Conservation (phyloP, 176 grass and related monocot genomes). For the Triticum aestivum region DNA sequence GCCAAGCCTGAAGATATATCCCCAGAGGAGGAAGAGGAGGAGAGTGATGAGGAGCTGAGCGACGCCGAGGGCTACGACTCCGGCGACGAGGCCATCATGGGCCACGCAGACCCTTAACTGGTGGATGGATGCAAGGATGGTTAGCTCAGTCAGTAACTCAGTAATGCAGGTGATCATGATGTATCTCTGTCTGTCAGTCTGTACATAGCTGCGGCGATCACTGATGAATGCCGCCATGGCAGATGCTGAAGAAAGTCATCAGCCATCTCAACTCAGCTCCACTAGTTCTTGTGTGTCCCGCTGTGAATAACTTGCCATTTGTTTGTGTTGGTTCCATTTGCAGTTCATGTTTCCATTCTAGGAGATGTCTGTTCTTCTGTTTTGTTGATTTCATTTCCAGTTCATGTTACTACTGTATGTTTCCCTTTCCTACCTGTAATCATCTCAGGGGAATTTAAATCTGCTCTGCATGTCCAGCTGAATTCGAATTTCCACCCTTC, state of each 20-base stretch:
- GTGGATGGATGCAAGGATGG: background rate
- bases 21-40: slow-evolving; percentile 24
- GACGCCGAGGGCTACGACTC: slow-evolving; percentile 39
- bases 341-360: background rate
- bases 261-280: background rate
- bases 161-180: background rate
- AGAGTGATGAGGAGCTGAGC: slow-evolving; percentile 50
- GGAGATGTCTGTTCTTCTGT: background rate
- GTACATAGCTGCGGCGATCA: background rate
- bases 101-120: slow-evolving; percentile 24
- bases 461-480: too few species aligned
- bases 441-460: too few species aligned
- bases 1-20: slow-evolving; percentile 41
- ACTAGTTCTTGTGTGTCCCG: background rate
- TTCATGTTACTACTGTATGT: too few species aligned
- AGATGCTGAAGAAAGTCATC: slow-evolving; percentile 31
- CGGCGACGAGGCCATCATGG: slow-evolving; percentile 30
- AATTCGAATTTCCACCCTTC: background rate
- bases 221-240: slow-evolving; percentile 9
- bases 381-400: background rate
- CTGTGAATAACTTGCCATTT: background rate
- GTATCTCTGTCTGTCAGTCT: background rate
- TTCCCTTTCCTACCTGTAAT: too few species aligned
- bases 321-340: background rate
- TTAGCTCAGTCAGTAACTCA: background rate